Conservation (phyloP, 306 rosid genomes). For the Quercus suber region DNA sequence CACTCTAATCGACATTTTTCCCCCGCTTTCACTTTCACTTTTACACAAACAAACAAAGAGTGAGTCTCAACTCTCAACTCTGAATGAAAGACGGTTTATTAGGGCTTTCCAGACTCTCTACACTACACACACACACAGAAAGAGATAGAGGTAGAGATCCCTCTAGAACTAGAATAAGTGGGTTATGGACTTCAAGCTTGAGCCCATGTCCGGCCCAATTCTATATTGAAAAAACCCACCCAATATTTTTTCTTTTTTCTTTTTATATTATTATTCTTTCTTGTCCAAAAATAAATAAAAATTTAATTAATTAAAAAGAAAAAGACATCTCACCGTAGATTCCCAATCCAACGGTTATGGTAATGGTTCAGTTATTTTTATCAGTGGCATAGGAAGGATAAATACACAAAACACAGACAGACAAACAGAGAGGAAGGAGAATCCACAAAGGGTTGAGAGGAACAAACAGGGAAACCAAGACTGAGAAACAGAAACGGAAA, state of each 20-base stretch:
- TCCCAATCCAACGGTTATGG: conserved; percentile 33
- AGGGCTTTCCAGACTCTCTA: too few relatives aligned
- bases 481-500: not conserved
- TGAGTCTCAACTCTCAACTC: too few relatives aligned
- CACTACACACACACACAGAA: too few relatives aligned
- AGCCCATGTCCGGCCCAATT: not conserved
- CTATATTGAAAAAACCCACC: conserved; percentile 6
- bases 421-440: conserved; percentile 5
- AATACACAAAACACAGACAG: not conserved
- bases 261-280: not conserved
- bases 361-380: conserved; percentile 13
- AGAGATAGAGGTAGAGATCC: too few relatives aligned
- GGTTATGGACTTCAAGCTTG: not conserved
- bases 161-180: not conserved
- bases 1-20: conserved; percentile 64
- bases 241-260: not conserved
- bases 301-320: not conserved
- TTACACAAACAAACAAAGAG: too few relatives aligned
- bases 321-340: conserved; percentile 19
- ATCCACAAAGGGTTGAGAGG: conserved; percentile 19
- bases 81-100: too few relatives aligned
- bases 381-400: conserved; percentile 30
- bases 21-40: too few relatives aligned
- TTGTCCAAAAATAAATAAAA: not conserved
- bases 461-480: not conserved